Base-by-base conservation (phyloP, 495 filamentous ascomycete species). In the Trypethelium eluteriae region DNA sequence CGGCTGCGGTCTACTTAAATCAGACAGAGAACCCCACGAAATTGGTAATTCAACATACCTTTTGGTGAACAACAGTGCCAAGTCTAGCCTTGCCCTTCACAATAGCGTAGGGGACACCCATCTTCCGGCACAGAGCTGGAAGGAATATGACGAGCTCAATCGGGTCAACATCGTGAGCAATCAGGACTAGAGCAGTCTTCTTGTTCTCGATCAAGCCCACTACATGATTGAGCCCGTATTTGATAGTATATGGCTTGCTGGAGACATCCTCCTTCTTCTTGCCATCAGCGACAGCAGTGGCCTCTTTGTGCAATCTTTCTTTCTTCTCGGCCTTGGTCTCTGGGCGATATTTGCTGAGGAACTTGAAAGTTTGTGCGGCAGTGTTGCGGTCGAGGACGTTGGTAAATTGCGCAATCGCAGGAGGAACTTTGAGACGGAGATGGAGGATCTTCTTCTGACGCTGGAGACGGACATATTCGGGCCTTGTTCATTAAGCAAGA, bases 301-400 rank as follows among this genome's bases (percentile, higher is more conserved):
- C 95, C 86, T 99, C 95, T 86, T 96, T 91, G 79, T 88, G 86
- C 71, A 99, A 82, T 81, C 95, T 91, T 84, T 99, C 95, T 87
- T 97, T 99, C 91, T 99, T 99, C 88, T 98, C 94, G 70, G 85
- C 81, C 87, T 97, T 98, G 79, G 91, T 95, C 87, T 99, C 95
- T 68, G 95, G 95, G 71, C 92, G 91, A 88, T 98, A 98, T 85
- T 99, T 98, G 89, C 94, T 92, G 75, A 98, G 89, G 76, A 99
- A 89, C 85, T 96, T 96, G 88, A 99, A 93, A 73, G 85, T 84
- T 83, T 97, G 94, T 75, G 91, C 88, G 75, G 95, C 95, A 73
- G 92, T 92, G 86, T 97, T 99, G 81, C 93, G 92, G 88, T 99
- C 95, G 77, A 98, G 90, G 74, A 90, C 89, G 78, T 90, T 88